Evolutionary conservation across 768 basidiomycete genomes (phyloP), one percentile per base, ranked within the genome.

Genomic region (Tulasnella sp.): DNA sequence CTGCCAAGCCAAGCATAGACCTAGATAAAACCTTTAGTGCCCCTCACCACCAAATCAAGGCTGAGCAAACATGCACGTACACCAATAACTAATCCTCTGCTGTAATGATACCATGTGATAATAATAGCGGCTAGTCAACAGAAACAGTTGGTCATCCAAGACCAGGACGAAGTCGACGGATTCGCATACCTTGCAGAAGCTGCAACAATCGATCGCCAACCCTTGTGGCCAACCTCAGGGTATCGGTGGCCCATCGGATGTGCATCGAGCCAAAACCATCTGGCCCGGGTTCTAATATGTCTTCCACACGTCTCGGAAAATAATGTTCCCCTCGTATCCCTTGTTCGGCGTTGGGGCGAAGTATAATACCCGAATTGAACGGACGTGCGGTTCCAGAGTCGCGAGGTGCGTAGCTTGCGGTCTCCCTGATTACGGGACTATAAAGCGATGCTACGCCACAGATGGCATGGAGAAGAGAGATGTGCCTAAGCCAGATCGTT

Each of bases 371-470:
- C 2, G 75, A 51, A 29, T 55, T 57, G n/a, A 76, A 57, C 4
- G 55, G 39, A 7, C 46, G 48, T 57, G 75, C 3, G 5, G 51
- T 39, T 6, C 37, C 75, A 18, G 39, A 29, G n/a, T 37, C 55
- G 16, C 35, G 35, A 26, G 48, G 16, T 18, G 42, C 2, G 18
- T 55, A 10, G 23, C 20, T 37, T 13, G 37, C 7, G n/a, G 35
- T 5, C n/a, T 77, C 67, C 15, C 32, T 23, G 10, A 79, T 73
- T n/a, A 74, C 57, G 7, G 79, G 70, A 29, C 79, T 71, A 39
- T 80, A 79, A 23, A 80, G 26, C 3, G 79, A 79, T 20, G 79
- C 79, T 6, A 80, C 42, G 20, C 72, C 79, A 44, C 79, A 79
- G 15, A 80, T 80, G 6, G 79, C 79, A 51, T 80, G 79, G 32